Evolutionary conservation across 2,329 filamentous ascomycete species (phyloP).

Genomic region (Scytalidium sp.): DNA sequence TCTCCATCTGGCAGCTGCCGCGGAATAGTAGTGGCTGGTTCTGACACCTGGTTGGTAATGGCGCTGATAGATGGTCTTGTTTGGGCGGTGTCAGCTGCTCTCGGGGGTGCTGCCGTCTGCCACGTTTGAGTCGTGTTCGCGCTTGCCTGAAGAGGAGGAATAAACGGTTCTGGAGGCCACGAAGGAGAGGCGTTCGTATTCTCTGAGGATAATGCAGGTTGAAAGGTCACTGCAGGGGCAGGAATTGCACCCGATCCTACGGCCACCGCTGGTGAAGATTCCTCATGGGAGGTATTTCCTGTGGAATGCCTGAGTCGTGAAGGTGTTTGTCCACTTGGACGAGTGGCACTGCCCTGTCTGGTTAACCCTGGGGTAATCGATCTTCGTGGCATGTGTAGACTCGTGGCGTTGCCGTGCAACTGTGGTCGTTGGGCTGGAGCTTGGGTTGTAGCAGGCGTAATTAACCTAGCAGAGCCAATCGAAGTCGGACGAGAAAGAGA

Average conservation of each 20-base stretch:
- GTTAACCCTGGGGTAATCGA: slow-evolving; percentile 7
- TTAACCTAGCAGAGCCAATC: slow-evolving; percentile 17
- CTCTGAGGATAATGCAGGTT: not conserved
- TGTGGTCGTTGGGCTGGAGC: slow-evolving; percentile 4
- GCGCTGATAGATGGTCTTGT: not conserved
- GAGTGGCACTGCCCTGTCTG: slow-evolving; percentile 3
- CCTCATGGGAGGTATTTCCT: slow-evolving; percentile 4
- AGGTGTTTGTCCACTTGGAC: not conserved
- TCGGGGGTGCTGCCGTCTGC: not conserved
- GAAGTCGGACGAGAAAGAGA: slow-evolving; percentile 16
- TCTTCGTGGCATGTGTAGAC: slow-evolving; percentile 2
- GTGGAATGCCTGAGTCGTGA: not conserved
- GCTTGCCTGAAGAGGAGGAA: not conserved
- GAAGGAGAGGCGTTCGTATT: not conserved
- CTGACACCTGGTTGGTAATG: not conserved
- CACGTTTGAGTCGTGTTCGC: not conserved
- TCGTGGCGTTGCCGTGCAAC: not conserved
- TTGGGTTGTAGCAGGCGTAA: slow-evolving; percentile 5
- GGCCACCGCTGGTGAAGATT: slow-evolving; percentile 10
- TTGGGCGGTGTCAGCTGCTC: not conserved
- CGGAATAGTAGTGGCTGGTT: not conserved
- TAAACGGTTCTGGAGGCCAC: not conserved
- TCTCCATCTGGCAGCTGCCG: not conserved
- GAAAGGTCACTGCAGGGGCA: not conserved
- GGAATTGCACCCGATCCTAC: slow-evolving; percentile 7